Base-by-base conservation (phyloP, 306 rosid species). In the Bauhinia variegata region DNA sequence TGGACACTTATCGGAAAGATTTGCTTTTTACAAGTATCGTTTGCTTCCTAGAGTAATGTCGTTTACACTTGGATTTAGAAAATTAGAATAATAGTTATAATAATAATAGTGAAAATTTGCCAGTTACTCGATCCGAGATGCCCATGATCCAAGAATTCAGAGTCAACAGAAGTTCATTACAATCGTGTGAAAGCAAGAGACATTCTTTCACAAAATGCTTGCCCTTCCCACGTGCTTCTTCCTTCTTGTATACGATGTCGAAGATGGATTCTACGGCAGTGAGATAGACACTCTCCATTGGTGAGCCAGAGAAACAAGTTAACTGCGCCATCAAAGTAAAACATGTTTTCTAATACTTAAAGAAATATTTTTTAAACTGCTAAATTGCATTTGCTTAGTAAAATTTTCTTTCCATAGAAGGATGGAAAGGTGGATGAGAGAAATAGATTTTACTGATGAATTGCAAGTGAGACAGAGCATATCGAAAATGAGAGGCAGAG, bases 101-200 rank as follows among this genome's bases (percentile, higher is more conserved):
- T 23, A 28, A 70, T 47, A 14, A 11, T 51, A 17, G 0, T 63
- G 59, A 75, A 68, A 74, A 59, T 76, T 43, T 60, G 28, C 46
- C 51, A 54, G 57, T 75, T 54, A 6, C 78, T 52, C 46, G 92
- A 86, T 88, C 89, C 88, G 46, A 91, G 91, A 80, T 78, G 84
- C 88, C 82, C 97, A 83, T 79, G 96, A 88, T 88, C 96, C 95
- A 72, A 85, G 88, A 84, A 80, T 82, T 81, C 12, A 48, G 76
- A 77, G 85, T 81, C 87, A 77, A 76, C 66, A 67, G 48, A 61
- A 65, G 41, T 46, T 66, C 54, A 28, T 48, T 42, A 38, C 43
- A 39, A 30, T 60, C 68, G 56, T 61, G 46, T 60, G 57, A 71
- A 87, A 57, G 91, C 83, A 88, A 86, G 89, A 62, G 91, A 86